A percentile compares a stretch with the other conserved stretches of the same genome.
phyloP scores from a whole-genome alignment of 2,329 filamentous ascomycete genomes.

The Scedosporium aurantiacum region DNA sequence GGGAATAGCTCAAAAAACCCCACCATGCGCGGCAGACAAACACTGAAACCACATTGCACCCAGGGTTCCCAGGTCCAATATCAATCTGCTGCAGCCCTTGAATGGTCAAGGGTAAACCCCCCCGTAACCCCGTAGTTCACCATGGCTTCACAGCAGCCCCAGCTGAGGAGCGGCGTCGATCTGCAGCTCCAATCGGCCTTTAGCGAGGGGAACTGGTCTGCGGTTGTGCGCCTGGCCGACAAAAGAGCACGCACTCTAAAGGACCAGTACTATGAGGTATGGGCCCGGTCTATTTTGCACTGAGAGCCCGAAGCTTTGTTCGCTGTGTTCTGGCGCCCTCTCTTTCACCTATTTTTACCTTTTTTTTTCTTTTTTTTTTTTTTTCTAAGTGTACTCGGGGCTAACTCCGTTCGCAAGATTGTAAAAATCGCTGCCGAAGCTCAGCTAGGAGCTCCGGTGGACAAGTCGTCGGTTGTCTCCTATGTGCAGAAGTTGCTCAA shows the following conservation, averaged over 20 bases:
- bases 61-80: not conserved
- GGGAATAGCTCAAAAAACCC: not conserved
- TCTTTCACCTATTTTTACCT: conserved; percentile 1
- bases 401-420: not conserved
- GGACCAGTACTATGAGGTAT: conserved; percentile 45
- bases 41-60: too few relatives aligned
- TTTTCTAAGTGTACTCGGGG: not conserved
- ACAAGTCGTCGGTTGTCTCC: conserved; percentile 32
- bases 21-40: not conserved
- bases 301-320: not conserved
- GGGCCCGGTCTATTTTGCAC: conserved; percentile 8
- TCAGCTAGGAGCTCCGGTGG: conserved; percentile 36
- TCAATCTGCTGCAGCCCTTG: not conserved
- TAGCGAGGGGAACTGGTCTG: conserved; percentile 40
- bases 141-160: conserved; percentile 15
- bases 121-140: conserved; percentile 10
- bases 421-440: conserved; percentile 40
- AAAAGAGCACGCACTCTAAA: conserved; percentile 37
- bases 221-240: conserved; percentile 39
- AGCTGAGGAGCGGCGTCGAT: conserved; percentile 39
- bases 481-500: conserved; percentile 35
- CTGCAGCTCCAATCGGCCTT: conserved; percentile 45
- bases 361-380: too few relatives aligned
- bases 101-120: not conserved
- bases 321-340: not conserved